Base-by-base conservation (phyloP, 2,329 filamentous ascomycete genomes). In the Fusarium brevicatenulatum region DNA sequence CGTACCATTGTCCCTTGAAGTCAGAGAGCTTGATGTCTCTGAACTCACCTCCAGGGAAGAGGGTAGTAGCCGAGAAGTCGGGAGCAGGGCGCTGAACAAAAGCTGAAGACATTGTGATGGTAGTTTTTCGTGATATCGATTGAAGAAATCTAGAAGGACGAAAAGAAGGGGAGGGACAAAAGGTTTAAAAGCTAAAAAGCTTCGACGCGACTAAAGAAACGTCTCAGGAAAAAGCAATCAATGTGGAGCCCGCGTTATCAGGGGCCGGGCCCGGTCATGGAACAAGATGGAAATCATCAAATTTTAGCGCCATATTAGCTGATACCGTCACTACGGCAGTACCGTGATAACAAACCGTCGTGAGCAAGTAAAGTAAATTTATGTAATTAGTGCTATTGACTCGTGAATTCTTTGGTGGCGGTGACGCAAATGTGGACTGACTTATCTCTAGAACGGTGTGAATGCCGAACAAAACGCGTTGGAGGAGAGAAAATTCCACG, bases 81-180 rank as follows among this genome's bases (percentile, higher is more conserved):
- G 86, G 86, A 40, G 86, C 86, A 64, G 84, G 85, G 54, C 82
- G 81, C 77, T 86, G 85, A 65, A 88, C 84, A 71, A 85, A 85
- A 47, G 84, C 84, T 58, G 81, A 74, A 72, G 84, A 84, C 84
- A 85, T 47, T 21, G 7, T 85, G 36, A 68, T 49, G 40, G 44
- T 23, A 2, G 6, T 1, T 23, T 1, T 23, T 52, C 19, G 50
- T 56, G 40, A 52, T 49, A 37, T 50, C 40, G n/a, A 47, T 40
- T 46, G 62, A 36, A 42, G 46, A 25, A 46, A 46, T 50, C 40
- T 53, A 34, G 34, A 46, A 16, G n/a, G 39, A 21, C 46, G 43
- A 39, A 19, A 56, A 56, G 19, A 30, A 55, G 23, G 57, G 25
- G 37, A 44, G 36, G 44, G 23, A 37, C 18, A 37, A 49, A 36